Evolutionary conservation across 2,329 filamentous ascomycete species (phyloP).

Genomic region (Metarhizium robertsii): DNA sequence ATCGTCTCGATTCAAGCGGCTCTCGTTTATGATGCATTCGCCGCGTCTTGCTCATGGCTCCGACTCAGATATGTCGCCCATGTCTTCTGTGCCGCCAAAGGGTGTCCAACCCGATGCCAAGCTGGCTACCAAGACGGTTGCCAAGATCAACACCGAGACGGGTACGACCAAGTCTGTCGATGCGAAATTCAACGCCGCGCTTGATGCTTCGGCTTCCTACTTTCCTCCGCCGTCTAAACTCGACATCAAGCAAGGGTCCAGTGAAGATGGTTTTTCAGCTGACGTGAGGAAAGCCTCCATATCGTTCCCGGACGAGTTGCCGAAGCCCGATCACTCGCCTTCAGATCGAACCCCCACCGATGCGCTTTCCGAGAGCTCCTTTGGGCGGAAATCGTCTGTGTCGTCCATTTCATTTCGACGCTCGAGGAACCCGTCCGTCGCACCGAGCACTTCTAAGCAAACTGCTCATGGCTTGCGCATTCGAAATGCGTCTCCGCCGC

Average conservation of each 20-base stretch:
- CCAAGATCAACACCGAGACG: not conserved
- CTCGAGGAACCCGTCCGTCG: slow-evolving; percentile 3
- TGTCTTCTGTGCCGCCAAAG: slow-evolving; percentile 16
- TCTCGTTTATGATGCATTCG: slow-evolving; percentile 12
- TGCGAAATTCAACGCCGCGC: not conserved
- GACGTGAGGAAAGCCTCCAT: slow-evolving; percentile 24
- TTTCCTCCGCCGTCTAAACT: not conserved
- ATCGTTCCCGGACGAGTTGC: slow-evolving; percentile 25
- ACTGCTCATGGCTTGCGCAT: not conserved
- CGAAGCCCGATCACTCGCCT: slow-evolving; percentile 13
- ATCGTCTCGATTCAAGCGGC: slow-evolving; percentile 4
- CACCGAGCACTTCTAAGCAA: not conserved
- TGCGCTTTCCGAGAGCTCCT: slow-evolving; percentile 5
- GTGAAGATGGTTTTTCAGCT: slow-evolving; percentile 14
- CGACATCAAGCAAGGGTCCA: slow-evolving; percentile 12
- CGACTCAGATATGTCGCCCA: slow-evolving; percentile 35
- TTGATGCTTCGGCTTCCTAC: not conserved
- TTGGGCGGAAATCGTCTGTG: slow-evolving; percentile 6
- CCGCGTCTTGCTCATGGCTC: slow-evolving; percentile 20
- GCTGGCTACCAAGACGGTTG: slow-evolving; percentile 8
- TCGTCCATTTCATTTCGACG: slow-evolving; percentile 5
- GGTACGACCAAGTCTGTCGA: not conserved
- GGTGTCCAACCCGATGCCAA: not conserved
- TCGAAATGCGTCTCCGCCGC: slow-evolving; percentile 6
- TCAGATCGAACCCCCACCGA: slow-evolving; percentile 3